Conservation (phyloP, 2,329 filamentous ascomycete genomes). For the Magnaporthiopsis rhizophila region DNA sequence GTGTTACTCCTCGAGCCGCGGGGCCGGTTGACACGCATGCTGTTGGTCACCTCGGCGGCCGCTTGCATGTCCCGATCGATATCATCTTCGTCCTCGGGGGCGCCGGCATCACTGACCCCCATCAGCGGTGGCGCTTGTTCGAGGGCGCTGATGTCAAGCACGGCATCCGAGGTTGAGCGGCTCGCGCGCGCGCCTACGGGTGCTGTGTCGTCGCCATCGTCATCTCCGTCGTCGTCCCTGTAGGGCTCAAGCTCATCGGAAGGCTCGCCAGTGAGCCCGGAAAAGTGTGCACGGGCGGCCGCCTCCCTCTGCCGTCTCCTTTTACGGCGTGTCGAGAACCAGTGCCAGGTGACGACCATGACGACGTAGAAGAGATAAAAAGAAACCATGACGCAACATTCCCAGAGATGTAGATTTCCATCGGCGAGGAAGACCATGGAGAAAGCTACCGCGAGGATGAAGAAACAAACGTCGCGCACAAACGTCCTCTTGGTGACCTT, state of each 20-base stretch:
- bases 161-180: constrained; percentile 14
- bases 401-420: constrained; percentile 77
- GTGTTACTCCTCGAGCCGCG: constrained; percentile 54
- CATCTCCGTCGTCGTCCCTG: constrained; percentile 46
- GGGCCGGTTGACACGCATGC: constrained; percentile 80
- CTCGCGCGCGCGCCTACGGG: constrained; percentile 18
- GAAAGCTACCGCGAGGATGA: constrained; percentile 78
- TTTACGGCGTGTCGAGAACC: constrained; percentile 61
- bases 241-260: constrained; percentile 57
- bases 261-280: constrained; percentile 44
- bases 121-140: constrained; percentile 37
- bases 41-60: constrained; percentile 78
- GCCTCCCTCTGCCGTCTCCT: constrained; percentile 57
- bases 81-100: constrained; percentile 34
- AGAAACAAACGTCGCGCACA: constrained; percentile 85
- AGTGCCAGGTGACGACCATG: constrained; percentile 88
- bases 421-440: constrained; percentile 83
- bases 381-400: constrained; percentile 81
- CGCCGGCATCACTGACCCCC: constrained; percentile 25
- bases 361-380: constrained; percentile 88
- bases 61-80: constrained; percentile 55
- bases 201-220: constrained; percentile 41
- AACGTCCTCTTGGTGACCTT: constrained; percentile 85
- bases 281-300: constrained; percentile 66
- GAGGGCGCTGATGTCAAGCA: constrained; percentile 32